Evolutionary conservation across 139 green algal species (phyloP), one percentile per base, ranked within the genome.

Genomic region (Tetraselmis striata): DNA sequence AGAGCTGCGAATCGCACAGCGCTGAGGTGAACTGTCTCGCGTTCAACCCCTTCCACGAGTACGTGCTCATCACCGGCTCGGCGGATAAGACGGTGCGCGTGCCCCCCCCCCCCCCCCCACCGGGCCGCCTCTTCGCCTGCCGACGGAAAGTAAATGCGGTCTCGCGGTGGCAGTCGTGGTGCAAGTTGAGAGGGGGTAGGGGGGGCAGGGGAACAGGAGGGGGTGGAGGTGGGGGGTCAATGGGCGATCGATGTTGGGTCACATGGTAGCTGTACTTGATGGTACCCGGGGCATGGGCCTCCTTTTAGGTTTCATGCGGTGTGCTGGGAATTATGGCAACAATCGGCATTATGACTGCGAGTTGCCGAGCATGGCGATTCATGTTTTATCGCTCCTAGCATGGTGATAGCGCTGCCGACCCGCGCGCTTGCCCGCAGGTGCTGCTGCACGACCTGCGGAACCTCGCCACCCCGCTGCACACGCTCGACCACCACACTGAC

Each of bases 31-130:
- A 99, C 90, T 99, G 96, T 89, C 87, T 99, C 58, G 90, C 94
- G 0, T 99, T 99, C 93, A 99, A 99, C 89, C 97, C 97, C 1
- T 92, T 96, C 86, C 98, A 99, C 84, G 95, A 98, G 76, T 96
- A 92, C 85, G 87, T 99, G 5, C 88, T 99, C 18, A 97, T 95
- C 29, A 99, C 97, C 0, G 97, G 97, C 23, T 95, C 90, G 1
- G 96, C 97, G 0, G 97, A 99, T 88, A 96, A 98, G 85, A 98
- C 94, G 59, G 96, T 97, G 28, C 24, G n/a, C n/a, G n/a, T n/a
- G n/a, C n/a, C n/a, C n/a, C n/a, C n/a, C n/a, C n/a, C n/a, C n/a
- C n/a, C n/a, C n/a, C n/a, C n/a, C n/a, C n/a, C n/a, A n/a, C 25
- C 24, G 24, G 25, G 24, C 59, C 59, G 25, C 25, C 24, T 27